Evolutionary conservation across 1,284 basidiomycete species (phyloP).

Genomic region (Sphaerobolus stellatus): DNA sequence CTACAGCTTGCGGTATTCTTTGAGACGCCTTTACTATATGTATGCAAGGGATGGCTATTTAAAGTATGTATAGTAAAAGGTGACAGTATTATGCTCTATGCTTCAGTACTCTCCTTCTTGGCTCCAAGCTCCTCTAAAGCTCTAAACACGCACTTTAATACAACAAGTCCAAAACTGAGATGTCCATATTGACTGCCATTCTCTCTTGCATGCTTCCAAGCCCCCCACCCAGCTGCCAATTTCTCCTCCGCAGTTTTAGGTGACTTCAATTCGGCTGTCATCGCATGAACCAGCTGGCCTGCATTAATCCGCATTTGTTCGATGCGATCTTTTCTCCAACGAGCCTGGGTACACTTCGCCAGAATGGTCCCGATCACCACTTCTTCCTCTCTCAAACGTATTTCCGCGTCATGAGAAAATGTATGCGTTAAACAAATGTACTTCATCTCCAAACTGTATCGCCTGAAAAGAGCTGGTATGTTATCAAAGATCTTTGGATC

Average conservation of each 20-base stretch:
- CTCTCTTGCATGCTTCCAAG: slow-evolving; percentile 57
- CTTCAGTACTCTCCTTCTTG: not conserved
- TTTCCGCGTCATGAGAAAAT: slow-evolving; percentile 55
- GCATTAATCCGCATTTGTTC: slow-evolving; percentile 63
- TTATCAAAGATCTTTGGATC: slow-evolving; percentile 17
- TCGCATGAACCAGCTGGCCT: slow-evolving; percentile 17
- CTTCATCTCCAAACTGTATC: slow-evolving; percentile 61
- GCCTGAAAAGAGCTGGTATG: slow-evolving; percentile 43
- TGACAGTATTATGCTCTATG: too few relatives aligned
- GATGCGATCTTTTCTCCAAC: slow-evolving; percentile 56
- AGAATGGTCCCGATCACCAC: slow-evolving; percentile 72
- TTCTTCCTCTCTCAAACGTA: slow-evolving; percentile 66
- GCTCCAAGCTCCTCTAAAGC: slow-evolving; percentile 41
- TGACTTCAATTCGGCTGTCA: slow-evolving; percentile 13
- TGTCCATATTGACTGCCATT: slow-evolving; percentile 51
- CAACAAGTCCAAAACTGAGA: slow-evolving; percentile 67
- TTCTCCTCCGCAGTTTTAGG: slow-evolving; percentile 2
- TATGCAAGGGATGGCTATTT: too few relatives aligned
- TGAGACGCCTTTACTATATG: too few relatives aligned
- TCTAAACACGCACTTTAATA: slow-evolving; percentile 57
- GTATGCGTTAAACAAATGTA: slow-evolving; percentile 72
- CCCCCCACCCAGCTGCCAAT: slow-evolving; percentile 44
- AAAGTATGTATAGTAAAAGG: too few relatives aligned
- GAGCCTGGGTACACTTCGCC: slow-evolving; percentile 45
- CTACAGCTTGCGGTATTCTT: too few relatives aligned